phyloP scores from a whole-genome alignment of 305 asterid species.

The Striga hermonthica region DNA sequence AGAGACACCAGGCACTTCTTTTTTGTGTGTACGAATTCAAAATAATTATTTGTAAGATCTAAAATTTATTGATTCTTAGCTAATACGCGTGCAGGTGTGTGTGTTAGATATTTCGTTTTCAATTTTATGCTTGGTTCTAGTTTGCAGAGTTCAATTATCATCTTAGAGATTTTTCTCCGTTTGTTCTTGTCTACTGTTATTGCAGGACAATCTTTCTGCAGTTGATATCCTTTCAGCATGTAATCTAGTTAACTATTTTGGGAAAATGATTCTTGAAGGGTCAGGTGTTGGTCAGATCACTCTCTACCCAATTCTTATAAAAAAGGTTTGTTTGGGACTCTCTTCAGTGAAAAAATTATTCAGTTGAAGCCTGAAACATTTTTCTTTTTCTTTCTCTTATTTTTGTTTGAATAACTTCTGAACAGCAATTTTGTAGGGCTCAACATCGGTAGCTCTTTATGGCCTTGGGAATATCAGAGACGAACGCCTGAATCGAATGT shows the following conservation, averaged over 20 bases:
- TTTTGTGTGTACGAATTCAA: conserved; percentile 14
- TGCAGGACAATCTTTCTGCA: conserved; percentile 97
- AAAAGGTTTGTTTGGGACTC: conserved; percentile 52
- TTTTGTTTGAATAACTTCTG: conserved; percentile 17
- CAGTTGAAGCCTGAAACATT: conserved; percentile 7
- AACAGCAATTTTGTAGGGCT: conserved; percentile 54
- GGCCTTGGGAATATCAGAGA: conserved; percentile 99
- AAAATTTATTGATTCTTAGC: conserved; percentile 11
- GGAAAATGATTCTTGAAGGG: conserved; percentile 94
- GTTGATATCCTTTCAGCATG: conserved; percentile 98
- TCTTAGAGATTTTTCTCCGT: conserved; percentile 29
- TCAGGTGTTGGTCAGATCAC: conserved; percentile 96
- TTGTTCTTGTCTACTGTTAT: conserved; percentile 33
- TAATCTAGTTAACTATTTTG: conserved; percentile 94
- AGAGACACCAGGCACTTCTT: conserved; percentile 18
- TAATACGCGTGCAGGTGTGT: neutral
- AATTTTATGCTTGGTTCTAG: neutral
- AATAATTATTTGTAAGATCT: conserved; percentile 9
- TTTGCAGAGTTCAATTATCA: neutral
- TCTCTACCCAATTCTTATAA: conserved; percentile 80
- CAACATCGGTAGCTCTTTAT: conserved; percentile 90
- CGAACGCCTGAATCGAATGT: conserved; percentile 96
- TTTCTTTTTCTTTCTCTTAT: neutral
- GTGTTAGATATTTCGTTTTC: neutral
- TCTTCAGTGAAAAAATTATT: conserved; percentile 27